phyloP scores from a whole-genome alignment of 2,329 filamentous ascomycete species.

The Helotiales sp. region DNA sequence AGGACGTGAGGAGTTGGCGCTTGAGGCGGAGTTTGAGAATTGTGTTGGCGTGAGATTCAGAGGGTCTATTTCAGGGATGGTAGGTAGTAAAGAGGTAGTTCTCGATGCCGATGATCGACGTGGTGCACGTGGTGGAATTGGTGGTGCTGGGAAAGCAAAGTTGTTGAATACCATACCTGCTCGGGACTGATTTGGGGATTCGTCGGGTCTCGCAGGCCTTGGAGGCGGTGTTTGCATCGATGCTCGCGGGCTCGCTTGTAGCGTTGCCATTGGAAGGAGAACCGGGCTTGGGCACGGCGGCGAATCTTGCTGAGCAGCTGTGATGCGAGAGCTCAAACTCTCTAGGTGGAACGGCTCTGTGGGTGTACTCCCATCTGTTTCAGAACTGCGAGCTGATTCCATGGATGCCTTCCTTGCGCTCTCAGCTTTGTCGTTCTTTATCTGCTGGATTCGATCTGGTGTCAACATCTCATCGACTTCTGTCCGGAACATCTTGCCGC shows the following conservation, averaged over 20 bases:
- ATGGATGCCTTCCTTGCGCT: slow-evolving; percentile 29
- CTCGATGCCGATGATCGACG: slow-evolving; percentile 25
- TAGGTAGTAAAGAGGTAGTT: slow-evolving; percentile 43
- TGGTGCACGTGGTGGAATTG: slow-evolving; percentile 36
- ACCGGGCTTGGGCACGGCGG: slow-evolving; percentile 17
- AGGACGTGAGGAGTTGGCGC: neutral
- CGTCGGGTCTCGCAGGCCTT: neutral
- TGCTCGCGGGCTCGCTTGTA: slow-evolving; percentile 2
- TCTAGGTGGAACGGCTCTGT: slow-evolving; percentile 57
- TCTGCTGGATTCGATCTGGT: slow-evolving; percentile 54
- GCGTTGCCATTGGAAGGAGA: slow-evolving; percentile 28
- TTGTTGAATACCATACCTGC: slow-evolving; percentile 32
- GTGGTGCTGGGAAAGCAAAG: slow-evolving; percentile 41
- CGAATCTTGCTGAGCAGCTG: slow-evolving; percentile 39
- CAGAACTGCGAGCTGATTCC: slow-evolving; percentile 32
- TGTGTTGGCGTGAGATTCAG: slow-evolving; percentile 17
- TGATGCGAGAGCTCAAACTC: slow-evolving; percentile 51
- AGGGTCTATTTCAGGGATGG: slow-evolving; percentile 49
- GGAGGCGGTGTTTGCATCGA: neutral
- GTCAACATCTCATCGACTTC: slow-evolving; percentile 66
- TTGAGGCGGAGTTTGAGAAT: slow-evolving; percentile 8
- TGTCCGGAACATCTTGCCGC: slow-evolving; percentile 58
- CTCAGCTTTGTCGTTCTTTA: slow-evolving; percentile 30
- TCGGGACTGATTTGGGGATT: neutral
- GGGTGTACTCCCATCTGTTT: slow-evolving; percentile 47